Evolutionary conservation across 73 alveolate species (phyloP), one percentile per base, ranked within the genome.

Genomic region (Chromera velia): DNA sequence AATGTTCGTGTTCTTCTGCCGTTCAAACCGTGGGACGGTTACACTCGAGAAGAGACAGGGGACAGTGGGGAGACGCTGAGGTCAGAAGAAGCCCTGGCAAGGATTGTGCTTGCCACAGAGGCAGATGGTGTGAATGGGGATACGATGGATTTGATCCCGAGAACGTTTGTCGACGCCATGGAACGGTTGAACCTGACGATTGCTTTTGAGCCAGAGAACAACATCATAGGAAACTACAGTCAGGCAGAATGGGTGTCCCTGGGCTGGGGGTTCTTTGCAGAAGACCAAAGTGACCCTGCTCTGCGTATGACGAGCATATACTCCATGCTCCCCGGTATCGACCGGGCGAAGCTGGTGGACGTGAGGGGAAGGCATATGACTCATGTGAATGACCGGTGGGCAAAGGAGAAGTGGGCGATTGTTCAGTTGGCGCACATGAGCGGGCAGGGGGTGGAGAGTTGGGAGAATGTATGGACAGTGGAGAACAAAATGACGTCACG

Each of bases 91-190:
- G n/a, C n/a, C n/a, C n/a, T n/a, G n/a, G n/a, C n/a, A n/a, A n/a
- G n/a, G n/a, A n/a, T n/a, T n/a, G n/a, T n/a, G n/a, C n/a, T n/a
- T n/a, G n/a, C n/a, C 32, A 29, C 29, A 9, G 24, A 31, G 34
- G 83, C 74, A 19, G 84, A 76, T 40, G 84, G 84, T 30, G 65
- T 76, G 77, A 76, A 76, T 45, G 84, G 84, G 28, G 84, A 76
- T 63, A 76, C 84, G 30, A 76, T 76, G 84, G 22, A 24, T 26
- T 13, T 22, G 45, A 76, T 76, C 62, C 84, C 84, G 0, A 28
- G 76, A 64, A 70, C 32, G 33, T 1, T 65, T 22, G 40, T n/a
- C 4, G 32, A 26, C 26, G n/a, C n/a, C n/a, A n/a, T n/a, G n/a
- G n/a, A n/a, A n/a, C n/a, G n/a, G n/a, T n/a, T n/a, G n/a, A n/a